Conservation (phyloP, 805 yeast genomes). For the Myxozyma kluyveri region DNA sequence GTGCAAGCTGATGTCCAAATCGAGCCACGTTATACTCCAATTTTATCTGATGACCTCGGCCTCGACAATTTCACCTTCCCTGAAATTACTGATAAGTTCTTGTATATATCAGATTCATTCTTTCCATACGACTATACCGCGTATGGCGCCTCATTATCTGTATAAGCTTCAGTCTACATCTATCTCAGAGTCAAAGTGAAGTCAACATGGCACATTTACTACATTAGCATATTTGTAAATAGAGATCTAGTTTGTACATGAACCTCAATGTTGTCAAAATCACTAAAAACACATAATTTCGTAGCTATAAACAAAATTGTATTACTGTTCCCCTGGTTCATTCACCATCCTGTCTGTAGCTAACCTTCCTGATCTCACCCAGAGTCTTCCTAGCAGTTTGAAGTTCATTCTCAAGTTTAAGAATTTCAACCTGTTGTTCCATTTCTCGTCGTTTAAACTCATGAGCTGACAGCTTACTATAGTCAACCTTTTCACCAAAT, state of each 20-base stretch:
- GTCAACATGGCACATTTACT: too few relatives aligned
- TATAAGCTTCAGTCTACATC: too few relatives aligned
- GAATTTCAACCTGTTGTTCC: conserved; percentile 90
- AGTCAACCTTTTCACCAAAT: conserved; percentile 50
- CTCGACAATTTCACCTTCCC: too few relatives aligned
- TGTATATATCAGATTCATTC: too few relatives aligned
- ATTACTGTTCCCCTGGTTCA: too few relatives aligned
- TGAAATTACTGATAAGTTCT: too few relatives aligned
- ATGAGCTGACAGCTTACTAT: conserved; percentile 63
- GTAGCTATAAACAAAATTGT: neutral
- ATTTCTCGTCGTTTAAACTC: conserved; percentile 83
- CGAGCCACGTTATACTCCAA: too few relatives aligned
- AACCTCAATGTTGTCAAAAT: neutral
- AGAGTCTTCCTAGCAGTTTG: conserved; percentile 70
- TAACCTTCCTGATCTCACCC: conserved; percentile 78
- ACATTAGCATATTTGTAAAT: conserved; percentile 4
- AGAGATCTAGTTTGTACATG: neutral
- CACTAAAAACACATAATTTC: neutral
- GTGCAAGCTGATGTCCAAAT: too few relatives aligned
- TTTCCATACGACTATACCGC: too few relatives aligned
- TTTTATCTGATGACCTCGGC: too few relatives aligned
- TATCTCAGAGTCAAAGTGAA: too few relatives aligned
- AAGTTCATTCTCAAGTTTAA: conserved; percentile 75
- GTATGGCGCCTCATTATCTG: too few relatives aligned
- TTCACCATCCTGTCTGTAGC: conserved; percentile 59